These are phyloP conservation scores for Meira nashicola DNA, from an alignment of 1,284 basidiomycete genomes.

Conservation along the genomic window DNA sequence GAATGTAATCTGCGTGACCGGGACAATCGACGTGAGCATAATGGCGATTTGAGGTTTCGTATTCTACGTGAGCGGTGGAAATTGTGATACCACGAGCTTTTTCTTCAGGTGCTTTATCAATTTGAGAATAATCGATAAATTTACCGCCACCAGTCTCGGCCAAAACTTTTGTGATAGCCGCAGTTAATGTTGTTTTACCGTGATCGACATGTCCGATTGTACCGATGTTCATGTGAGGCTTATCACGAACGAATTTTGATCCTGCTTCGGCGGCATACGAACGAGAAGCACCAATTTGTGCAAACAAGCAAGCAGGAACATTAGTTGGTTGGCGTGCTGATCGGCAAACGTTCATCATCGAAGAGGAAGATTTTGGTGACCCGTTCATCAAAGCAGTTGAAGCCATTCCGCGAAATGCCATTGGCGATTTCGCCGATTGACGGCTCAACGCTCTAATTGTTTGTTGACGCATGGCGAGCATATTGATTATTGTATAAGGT, in stretches of 20 bases:
- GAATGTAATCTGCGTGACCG: slow-evolving; percentile 57
- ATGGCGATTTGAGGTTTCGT: slow-evolving; percentile 81
- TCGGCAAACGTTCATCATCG: too few relatives aligned
- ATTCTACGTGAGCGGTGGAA: slow-evolving; percentile 82
- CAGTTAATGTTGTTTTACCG: slow-evolving; percentile 83
- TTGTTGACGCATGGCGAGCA: slow-evolving; percentile 2
- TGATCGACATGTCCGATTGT: slow-evolving; percentile 56
- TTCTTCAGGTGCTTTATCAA: slow-evolving; percentile 99
- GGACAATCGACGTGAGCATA: slow-evolving; percentile 99
- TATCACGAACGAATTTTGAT: slow-evolving; percentile 71
- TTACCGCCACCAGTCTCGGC: slow-evolving; percentile 75
- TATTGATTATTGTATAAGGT: background rate
- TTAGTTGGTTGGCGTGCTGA: too few relatives aligned
- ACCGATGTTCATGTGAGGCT: slow-evolving; percentile 80
- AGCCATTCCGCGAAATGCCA: too few relatives aligned
- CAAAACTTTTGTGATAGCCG: slow-evolving; percentile 95
- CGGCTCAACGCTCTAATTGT: background rate
- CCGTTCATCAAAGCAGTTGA: too few relatives aligned
- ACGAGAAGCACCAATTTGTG: slow-evolving; percentile 27
- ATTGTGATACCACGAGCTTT: slow-evolving; percentile 99
- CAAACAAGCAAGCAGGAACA: too few relatives aligned
- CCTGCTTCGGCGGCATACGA: slow-evolving; percentile 62
- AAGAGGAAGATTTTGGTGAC: too few relatives aligned
- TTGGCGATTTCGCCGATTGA: background rate
- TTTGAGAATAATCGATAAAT: slow-evolving; percentile 95